phyloP scores from a whole-genome alignment of 345 rosid species.

The Melaleuca quinquenervia region DNA sequence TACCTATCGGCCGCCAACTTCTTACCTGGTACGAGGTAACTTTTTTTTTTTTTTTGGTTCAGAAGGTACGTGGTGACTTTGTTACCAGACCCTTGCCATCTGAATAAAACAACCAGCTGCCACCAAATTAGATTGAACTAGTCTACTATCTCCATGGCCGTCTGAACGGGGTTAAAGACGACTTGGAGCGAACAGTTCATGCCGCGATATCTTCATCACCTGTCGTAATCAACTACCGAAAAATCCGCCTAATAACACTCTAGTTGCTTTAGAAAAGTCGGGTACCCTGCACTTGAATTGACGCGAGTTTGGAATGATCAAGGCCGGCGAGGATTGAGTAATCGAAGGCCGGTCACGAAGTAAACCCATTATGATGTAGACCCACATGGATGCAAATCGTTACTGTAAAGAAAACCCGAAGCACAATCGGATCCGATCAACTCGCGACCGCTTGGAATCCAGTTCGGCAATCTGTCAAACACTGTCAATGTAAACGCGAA shows the following conservation, averaged over 20 bases:
- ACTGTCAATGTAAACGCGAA: background rate
- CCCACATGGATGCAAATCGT: accelerated
- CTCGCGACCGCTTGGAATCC: background rate
- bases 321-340: accelerated
- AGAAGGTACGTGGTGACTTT: background rate
- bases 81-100: background rate
- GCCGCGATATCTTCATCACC: background rate
- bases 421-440: background rate
- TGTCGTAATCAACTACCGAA: background rate
- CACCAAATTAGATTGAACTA: background rate
- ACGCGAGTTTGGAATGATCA: background rate
- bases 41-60: background rate
- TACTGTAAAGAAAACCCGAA: accelerated
- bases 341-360: background rate
- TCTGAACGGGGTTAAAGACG: background rate
- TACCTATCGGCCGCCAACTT: background rate
- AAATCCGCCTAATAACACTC: background rate
- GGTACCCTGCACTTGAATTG: background rate
- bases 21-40: background rate
- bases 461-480: background rate
- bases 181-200: background rate
- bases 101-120: background rate
- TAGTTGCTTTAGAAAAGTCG: background rate
- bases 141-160: background rate
- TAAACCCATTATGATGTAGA: background rate